Evolutionary conservation across 2,329 filamentous ascomycete genomes (phyloP).

Genomic region (Raffaelea deltoideospora): DNA sequence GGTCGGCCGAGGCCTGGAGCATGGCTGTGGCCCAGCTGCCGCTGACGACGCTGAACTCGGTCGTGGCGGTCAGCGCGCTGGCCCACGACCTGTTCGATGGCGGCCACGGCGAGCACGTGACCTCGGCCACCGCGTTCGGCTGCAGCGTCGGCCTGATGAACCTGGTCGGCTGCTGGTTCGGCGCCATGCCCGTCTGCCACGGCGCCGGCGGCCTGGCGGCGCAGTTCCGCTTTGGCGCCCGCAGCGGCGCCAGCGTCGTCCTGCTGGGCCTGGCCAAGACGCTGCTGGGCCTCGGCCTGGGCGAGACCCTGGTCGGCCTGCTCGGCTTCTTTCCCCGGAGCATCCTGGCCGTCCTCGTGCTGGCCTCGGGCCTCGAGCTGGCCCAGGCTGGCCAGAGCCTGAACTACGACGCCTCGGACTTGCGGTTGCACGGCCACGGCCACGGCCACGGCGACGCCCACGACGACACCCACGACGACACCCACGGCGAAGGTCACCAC

Average conservation of each 20-base stretch:
- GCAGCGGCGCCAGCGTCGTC: constrained; percentile 72
- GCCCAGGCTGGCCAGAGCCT: constrained; percentile 72
- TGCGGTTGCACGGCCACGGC: constrained; percentile 20
- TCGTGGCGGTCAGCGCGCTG: constrained; percentile 74
- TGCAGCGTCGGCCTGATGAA: constrained; percentile 77
- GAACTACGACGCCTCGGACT: constrained; percentile 51
- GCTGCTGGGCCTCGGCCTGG: constrained; percentile 58
- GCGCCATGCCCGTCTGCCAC: constrained; percentile 90
- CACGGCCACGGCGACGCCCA: no score
- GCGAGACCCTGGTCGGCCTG: constrained; percentile 56
- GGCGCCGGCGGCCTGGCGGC: constrained; percentile 82
- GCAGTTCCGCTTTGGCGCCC: constrained; percentile 81
- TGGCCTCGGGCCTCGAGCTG: constrained; percentile 78
- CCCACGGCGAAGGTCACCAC: no score
- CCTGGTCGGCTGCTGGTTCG: constrained; percentile 74
- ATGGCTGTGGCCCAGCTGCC: constrained; percentile 78
- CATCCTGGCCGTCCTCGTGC: constrained; percentile 73
- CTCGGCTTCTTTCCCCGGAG: constrained; percentile 59
- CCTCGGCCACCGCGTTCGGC: constrained; percentile 48
- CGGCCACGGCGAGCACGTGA: constrained; percentile 25
- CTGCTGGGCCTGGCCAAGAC: constrained; percentile 66
- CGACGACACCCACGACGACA: no score
- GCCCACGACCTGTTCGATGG: constrained; percentile 59
- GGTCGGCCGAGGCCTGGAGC: constrained; percentile 23
- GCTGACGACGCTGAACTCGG: constrained; percentile 80